Base-by-base conservation (phyloP, 2,329 filamentous ascomycete species). In the Cladosporium sp. region DNA sequence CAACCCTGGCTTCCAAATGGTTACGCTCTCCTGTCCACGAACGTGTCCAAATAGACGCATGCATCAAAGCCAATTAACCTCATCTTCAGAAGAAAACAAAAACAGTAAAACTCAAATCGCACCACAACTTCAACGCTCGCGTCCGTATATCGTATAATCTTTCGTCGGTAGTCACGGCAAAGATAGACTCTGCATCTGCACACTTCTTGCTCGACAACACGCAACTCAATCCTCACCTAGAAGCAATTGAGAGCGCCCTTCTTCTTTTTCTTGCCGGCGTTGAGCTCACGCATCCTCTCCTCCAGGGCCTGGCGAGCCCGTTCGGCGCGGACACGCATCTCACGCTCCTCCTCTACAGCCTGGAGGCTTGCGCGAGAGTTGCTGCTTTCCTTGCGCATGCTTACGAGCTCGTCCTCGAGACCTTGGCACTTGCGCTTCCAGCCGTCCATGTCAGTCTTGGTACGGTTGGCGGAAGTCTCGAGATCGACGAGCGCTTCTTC, bases 241-340 rank as follows among this genome's bases (percentile, higher is more conserved):
- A 99, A 99, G 86, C 95, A 99, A 83, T 97, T 98, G 79, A 99
- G 85, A 71, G 91, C 93, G 74, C 90, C 88, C 86, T 96, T 97
- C 84, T 96, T 95, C 82, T 91, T 90, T 81, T 91, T 90, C 80
- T 89, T 93, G 77, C 95, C 90, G 66, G 91, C 89, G 74, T 94
- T 93, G 89, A 99, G 77, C 64, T 80, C 79, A 56, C 76, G 76
- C 82, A 84, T 99, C 65, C 94, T 88, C 82, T 96, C 92, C 80
- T 99, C 94, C 28, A 99, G 86, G 74, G 96, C 91, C 46, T 90
- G 91, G 63, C 91, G 86, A 51, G 95, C 95, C 70, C 91, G 88
- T 82, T 99, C 95, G 39, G 96, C 93, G 68, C 94, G 91, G 69
- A 92, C 86, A 67, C 95, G 86, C 81, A 96, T 96, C 82, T 92